These are phyloP conservation scores for Colletotrichum tanaceti DNA, from an alignment of 2,329 filamentous ascomycete genomes.

Conservation along the genomic window DNA sequence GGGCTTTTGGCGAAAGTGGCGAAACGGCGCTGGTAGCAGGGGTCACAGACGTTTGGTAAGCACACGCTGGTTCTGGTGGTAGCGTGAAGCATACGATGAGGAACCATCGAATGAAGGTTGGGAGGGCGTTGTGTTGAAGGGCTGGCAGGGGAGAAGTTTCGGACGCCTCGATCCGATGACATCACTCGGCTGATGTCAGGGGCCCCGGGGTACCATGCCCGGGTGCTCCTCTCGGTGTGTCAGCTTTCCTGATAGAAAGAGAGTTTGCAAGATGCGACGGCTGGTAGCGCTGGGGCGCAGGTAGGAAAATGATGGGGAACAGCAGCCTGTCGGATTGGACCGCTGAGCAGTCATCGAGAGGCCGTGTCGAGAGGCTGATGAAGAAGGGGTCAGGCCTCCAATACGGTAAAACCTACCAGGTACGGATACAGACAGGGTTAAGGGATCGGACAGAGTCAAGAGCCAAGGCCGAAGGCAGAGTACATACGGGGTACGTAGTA, in stretches of 20 bases:
- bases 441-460: background rate
- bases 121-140: background rate
- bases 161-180: constrained; percentile 35
- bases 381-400: background rate
- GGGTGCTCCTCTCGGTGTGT: constrained; percentile 23
- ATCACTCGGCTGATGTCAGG: constrained; percentile 37
- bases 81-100: too few species aligned
- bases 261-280: constrained; percentile 32
- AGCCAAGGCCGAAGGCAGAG: background rate
- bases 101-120: too few species aligned
- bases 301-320: background rate
- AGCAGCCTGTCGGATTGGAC: background rate
- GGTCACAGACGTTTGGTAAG: constrained; percentile 8
- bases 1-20: background rate
- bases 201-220: constrained; percentile 30
- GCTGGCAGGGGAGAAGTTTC: constrained; percentile 26
- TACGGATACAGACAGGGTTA: too few species aligned
- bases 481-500: too few species aligned
- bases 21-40: constrained; percentile 30
- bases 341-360: background rate
- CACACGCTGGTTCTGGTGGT: constrained; percentile 17
- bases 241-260: constrained; percentile 24
- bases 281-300: constrained; percentile 26
- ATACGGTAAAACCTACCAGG: too few species aligned
- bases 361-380: background rate